Percentiles rank a stretch among this genome's conserved stretches.
Evolutionary conservation across 345 rosid genomes (phyloP).

Genomic region (Euphorbia peplus): DNA sequence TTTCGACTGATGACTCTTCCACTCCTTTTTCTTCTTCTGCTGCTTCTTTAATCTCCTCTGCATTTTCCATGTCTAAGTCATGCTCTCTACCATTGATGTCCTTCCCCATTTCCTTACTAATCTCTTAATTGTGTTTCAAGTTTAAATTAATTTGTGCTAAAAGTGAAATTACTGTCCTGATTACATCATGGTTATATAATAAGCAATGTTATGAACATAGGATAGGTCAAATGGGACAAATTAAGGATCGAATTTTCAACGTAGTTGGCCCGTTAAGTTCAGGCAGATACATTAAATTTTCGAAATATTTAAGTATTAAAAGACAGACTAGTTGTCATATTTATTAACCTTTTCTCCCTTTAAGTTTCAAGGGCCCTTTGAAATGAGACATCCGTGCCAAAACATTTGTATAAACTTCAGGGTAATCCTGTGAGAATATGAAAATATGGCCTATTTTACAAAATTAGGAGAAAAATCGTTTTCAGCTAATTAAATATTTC

Average conservation of each 20-base stretch:
- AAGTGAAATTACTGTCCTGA: not conserved
- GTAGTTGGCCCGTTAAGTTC: not conserved
- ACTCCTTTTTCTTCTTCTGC: not conserved
- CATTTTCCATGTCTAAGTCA: not conserved
- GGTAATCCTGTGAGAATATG: not conserved
- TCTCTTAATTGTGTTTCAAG: not conserved
- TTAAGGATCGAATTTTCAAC: not conserved
- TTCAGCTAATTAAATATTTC: not conserved
- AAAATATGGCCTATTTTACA: not conserved
- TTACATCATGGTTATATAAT: not conserved
- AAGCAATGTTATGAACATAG: not conserved
- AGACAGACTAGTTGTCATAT: not conserved
- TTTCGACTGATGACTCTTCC: slow-evolving; percentile 6
- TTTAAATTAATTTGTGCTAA: no score
- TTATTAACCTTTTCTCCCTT: not conserved
- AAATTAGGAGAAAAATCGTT: not conserved
- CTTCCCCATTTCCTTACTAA: not conserved
- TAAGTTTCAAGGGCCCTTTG: not conserved
- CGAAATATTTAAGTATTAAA: no score
- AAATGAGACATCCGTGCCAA: not conserved
- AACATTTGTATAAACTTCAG: no score
- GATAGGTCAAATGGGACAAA: not conserved
- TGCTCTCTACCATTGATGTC: not conserved
- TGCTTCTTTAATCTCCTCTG: not conserved
- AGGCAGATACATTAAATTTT: not conserved